Conservation (phyloP, 345 rosid genomes). For the Populus simonii region DNA sequence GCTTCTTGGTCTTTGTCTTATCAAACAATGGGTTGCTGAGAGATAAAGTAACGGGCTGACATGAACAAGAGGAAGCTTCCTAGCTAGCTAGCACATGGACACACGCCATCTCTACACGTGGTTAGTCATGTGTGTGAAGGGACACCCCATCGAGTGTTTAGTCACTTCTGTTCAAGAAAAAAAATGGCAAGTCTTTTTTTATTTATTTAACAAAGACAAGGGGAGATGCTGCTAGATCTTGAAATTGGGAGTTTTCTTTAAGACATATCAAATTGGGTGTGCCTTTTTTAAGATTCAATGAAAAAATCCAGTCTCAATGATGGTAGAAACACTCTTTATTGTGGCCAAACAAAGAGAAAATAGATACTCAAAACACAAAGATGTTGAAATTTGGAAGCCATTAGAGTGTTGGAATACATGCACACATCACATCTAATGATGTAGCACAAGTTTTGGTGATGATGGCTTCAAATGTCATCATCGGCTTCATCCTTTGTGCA, state of each 20-base stretch:
- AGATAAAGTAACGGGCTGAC: neutral
- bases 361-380: no score
- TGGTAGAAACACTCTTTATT: no score
- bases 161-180: no score
- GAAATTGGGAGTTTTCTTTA: no score
- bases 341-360: no score
- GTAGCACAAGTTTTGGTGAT: neutral
- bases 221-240: no score
- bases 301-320: no score
- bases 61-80: slow-evolving; percentile 21
- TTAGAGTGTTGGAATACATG: neutral
- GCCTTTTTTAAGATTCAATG: no score
- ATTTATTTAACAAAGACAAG: no score
- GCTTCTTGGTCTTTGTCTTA: neutral
- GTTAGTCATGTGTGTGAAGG: neutral
- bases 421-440: neutral
- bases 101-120: neutral
- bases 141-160: neutral
- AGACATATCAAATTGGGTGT: no score
- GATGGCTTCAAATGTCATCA: neutral
- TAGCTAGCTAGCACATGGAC: slow-evolving; percentile 19
- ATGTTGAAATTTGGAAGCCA: neutral
- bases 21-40: neutral
- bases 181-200: no score
- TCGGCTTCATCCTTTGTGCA: neutral